Evolutionary conservation across 106 monocot genomes (phyloP).

Genomic region (Agapanthus africanus): DNA sequence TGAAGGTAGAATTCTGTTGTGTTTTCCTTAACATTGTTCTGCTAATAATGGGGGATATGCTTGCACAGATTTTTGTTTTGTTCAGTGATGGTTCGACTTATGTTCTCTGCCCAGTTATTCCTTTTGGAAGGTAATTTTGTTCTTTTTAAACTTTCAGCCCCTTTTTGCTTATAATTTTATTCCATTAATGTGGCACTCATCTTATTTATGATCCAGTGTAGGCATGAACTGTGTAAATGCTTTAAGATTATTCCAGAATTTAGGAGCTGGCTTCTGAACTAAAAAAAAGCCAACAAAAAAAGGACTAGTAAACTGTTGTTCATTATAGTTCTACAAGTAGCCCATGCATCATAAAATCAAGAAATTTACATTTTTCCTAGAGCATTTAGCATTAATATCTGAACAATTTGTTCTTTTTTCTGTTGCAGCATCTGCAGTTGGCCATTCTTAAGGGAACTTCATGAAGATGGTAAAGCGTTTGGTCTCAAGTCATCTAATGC

Average conservation of each 20-base stretch:
- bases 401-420: not conserved
- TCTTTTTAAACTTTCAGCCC: not conserved
- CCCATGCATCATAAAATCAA: not conserved
- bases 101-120: slow-evolving; percentile 86
- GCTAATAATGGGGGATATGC: not conserved
- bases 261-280: not conserved
- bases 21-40: slow-evolving; percentile 9
- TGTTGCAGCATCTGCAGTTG: slow-evolving; percentile 50
- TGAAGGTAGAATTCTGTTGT: not conserved
- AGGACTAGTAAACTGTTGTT: not conserved
- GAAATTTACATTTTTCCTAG: not conserved
- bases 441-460: slow-evolving; percentile 60
- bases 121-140: slow-evolving; percentile 82
- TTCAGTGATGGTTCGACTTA: slow-evolving; percentile 85
- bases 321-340: not conserved
- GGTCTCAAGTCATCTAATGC: slow-evolving; percentile 47
- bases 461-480: slow-evolving; percentile 59
- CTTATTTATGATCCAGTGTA: not conserved
- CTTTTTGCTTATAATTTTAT: not conserved
- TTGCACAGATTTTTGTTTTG: slow-evolving; percentile 74
- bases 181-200: not conserved
- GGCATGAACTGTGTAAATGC: not conserved
- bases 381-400: not conserved
- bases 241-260: not conserved
- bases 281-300: not conserved